These are phyloP conservation scores for Nitzschia sp. DNA, from an alignment of 108 stramenopile species.

Conservation along the genomic window DNA sequence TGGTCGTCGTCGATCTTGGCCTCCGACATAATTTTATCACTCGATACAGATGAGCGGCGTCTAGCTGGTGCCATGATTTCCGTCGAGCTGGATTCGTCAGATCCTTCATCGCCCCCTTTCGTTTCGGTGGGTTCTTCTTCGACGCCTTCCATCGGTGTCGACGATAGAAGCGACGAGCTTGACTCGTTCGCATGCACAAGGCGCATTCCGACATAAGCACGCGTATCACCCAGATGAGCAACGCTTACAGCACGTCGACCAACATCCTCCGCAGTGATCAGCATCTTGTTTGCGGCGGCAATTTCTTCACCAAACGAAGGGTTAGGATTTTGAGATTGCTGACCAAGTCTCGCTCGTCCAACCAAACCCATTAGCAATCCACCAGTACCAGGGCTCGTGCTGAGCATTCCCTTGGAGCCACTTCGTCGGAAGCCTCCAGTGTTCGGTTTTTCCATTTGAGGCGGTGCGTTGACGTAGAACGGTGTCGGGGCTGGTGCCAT, in stretches of 20 bases:
- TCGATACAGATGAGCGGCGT: constrained; percentile 32
- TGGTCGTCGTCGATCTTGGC: constrained; percentile 63
- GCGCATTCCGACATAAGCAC: constrained; percentile 85
- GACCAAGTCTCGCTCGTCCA: constrained; percentile 33
- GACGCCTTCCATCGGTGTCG: constrained; percentile 76
- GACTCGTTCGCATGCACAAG: constrained; percentile 47
- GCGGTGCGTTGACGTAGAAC: background rate
- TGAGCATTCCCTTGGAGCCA: constrained; percentile 77
- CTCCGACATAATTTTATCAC: constrained; percentile 44
- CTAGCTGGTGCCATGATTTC: constrained; percentile 46
- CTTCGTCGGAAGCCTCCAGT: constrained; percentile 19
- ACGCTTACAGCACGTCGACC: constrained; percentile 86
- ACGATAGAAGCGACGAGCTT: constrained; percentile 53
- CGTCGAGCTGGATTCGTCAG: constrained; percentile 49
- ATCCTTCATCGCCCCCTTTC: constrained; percentile 14
- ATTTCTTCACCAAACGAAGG: constrained; percentile 57
- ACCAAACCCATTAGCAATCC: constrained; percentile 76
- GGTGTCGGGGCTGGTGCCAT: background rate
- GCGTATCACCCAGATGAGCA: constrained; percentile 83
- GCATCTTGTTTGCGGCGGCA: constrained; percentile 63
- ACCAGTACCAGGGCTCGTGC: constrained; percentile 90
- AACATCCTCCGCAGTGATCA: constrained; percentile 85
- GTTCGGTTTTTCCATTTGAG: background rate
- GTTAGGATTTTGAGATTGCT: constrained; percentile 6
- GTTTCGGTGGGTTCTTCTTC: constrained; percentile 54